Evolutionary conservation across 331 rosid genomes (phyloP), one percentile per base, ranked within the genome.

Genomic region (Rhamnella rubrinervis): DNA sequence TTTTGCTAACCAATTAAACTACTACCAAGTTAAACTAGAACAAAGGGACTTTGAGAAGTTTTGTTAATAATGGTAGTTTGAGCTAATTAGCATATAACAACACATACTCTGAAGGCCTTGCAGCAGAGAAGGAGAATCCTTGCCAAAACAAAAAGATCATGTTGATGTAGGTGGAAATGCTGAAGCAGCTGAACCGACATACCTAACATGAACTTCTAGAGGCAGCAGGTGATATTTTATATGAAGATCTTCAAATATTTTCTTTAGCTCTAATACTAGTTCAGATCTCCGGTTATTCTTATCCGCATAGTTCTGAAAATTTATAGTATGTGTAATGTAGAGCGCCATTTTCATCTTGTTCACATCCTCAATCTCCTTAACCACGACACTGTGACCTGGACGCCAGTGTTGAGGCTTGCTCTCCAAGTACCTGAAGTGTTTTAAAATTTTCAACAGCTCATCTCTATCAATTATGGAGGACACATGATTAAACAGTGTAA

Each of bases 371-470:
- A 85, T 91, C 71, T 87, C 95, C 84, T 84, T 83, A 57, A 89
- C 89, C 17, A 78, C 38, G 31, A 89, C 82, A 18, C 71, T 82
- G 58, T 91, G 91, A 38, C 59, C 71, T 0, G 90, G 81, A 26
- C 82, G 88, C 98, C 97, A 93, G 77, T 88, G 83, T 62, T 84
- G 78, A 12, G 93, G 95, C 72, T 61, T 91, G 75, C 88, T 80
- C 52, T 93, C 98, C 81, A 93, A 64, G 76, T 85, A 89, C 78
- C 98, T 93, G 80, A 74, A 55, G 63, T 60, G 15, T 63, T 49
- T 49, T 56, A 5, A 25, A 38, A 67, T 6, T 44, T 64, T 40
- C 31, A 53, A 5, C 47, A 71, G 55, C 2, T 44, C 39, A 65
- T 59, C 59, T 70, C 28, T 15, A 61, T 17, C 11, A 12, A 39